A percentile compares a stretch with the other conserved stretches of the same genome.
phyloP scores from a whole-genome alignment of 768 basidiomycete genomes.

The Hemileccinum impolitum region DNA sequence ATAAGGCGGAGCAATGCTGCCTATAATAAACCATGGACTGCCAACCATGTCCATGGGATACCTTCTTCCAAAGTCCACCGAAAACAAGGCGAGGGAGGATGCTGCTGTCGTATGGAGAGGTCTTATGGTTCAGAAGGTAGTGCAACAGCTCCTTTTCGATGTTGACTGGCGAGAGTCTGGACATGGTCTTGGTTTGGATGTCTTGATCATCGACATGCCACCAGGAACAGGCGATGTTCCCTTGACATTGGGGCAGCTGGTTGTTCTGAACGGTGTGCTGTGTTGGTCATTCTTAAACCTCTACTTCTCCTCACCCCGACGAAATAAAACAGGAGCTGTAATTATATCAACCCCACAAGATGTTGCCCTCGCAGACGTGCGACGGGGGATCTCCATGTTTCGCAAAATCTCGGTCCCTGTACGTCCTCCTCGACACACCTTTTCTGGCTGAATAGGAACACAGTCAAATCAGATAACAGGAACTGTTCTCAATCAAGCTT shows the following conservation, averaged over 20 bases:
- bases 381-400: constrained; percentile 92
- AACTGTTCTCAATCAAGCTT: constrained; percentile 82
- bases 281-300: neutral
- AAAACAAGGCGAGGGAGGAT: constrained; percentile 54
- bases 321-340: constrained; percentile 63
- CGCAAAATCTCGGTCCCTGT: constrained; percentile 86
- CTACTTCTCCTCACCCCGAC: neutral
- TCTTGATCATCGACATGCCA: constrained; percentile 93
- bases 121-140: constrained; percentile 97
- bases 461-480: constrained; percentile 65
- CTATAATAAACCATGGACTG: constrained; percentile 83
- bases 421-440: constrained; percentile 22
- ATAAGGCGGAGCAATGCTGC: constrained; percentile 73
- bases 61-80: constrained; percentile 60
- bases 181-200: constrained; percentile 56
- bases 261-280: constrained; percentile 73
- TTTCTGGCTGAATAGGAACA: neutral
- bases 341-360: constrained; percentile 97
- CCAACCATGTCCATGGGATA: constrained; percentile 99
- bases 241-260: constrained; percentile 85
- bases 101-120: constrained; percentile 93
- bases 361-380: constrained; percentile 85
- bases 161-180: constrained; percentile 73
- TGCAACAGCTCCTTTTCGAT: constrained; percentile 93
- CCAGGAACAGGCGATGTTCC: constrained; percentile 97